Base-by-base conservation (phyloP, 106 monocot species). In the Apostasia shenzhenica region DNA sequence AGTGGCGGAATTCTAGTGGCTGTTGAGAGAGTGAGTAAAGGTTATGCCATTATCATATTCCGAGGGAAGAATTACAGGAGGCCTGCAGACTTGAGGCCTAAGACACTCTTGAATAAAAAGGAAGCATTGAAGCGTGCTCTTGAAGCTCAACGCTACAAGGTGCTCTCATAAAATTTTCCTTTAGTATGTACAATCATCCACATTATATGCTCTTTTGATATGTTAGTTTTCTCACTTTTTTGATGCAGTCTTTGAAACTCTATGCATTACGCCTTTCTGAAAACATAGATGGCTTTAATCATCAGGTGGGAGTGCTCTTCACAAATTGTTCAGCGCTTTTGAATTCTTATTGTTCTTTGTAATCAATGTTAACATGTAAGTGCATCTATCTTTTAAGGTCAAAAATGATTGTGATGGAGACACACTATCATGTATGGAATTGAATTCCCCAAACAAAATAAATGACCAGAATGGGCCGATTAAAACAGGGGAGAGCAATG, bases 1-100 rank as follows among this genome's bases (percentile, higher is more conserved):
- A 99, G 99, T 82, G 99, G 99, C 66, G 99, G 99, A 63, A 93
- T 99, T 55, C 68, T 99, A 60, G 90, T 99, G 4, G 84, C 85
- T 48, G 77, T 99, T 55, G 99, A 93, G 70, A 90, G 79, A 81
- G 92, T 93, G 71, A 92, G 81, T 59, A 93, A 99, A 78, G 93
- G 93, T 41, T 63, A 92, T 88, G 92, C 99, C 39, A 93, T 99
- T 63, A 93, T 99, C 66, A 69, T 99, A 8, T 99, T 93, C 55
- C 74, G 99, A 57, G 99, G 99, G 65, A 99, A 93, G 76, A 99
- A 99, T 64, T 99, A 99, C 46, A 61, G 37, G 45, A 77, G 99
- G 10, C 99, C 99, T 52, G 52, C 75, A 67, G 42, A 48, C 44
- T 67, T 99, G 45, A 92, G 90, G 76, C 99, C 99, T 63, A 53